These are phyloP conservation scores for Meyerozyma athensensis DNA, from an alignment of 1,139 yeast species.

Conservation along the genomic window DNA sequence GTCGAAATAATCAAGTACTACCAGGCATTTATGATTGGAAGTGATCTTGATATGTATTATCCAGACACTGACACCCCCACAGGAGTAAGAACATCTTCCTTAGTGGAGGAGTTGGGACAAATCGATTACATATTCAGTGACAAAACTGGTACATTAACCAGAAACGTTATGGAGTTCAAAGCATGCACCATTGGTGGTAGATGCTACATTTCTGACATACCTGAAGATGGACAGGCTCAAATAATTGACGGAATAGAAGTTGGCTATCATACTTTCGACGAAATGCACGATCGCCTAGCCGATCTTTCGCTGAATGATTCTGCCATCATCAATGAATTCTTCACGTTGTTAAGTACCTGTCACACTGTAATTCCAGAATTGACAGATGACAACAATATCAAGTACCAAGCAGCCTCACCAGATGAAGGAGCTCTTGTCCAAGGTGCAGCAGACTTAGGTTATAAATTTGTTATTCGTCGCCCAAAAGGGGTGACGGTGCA, in stretches of 20 bases:
- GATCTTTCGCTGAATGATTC: conserved; percentile 44
- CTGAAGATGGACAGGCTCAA: conserved; percentile 81
- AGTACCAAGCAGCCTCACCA: conserved; percentile 98
- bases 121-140: conserved; percentile 94
- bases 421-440: conserved; percentile 98
- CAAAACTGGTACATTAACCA: conserved; percentile 91
- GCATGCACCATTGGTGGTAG: conserved; percentile 92
- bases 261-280: conserved; percentile 73
- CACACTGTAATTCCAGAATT: conserved; percentile 97
- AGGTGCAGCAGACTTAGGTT: conserved; percentile 90
- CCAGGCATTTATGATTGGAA: conserved; percentile 90
- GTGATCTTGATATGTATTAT: conserved; percentile 90
- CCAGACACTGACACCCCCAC: conserved; percentile 90
- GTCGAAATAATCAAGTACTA: conserved; percentile 93
- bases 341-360: conserved; percentile 83
- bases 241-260: conserved; percentile 73
- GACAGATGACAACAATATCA: conserved; percentile 52
- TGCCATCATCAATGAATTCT: conserved; percentile 71
- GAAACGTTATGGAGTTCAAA: conserved; percentile 94
- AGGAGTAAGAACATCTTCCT: conserved; percentile 87
- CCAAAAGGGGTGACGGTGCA: conserved; percentile 79
- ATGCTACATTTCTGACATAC: conserved; percentile 83
- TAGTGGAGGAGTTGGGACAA: conserved; percentile 96
- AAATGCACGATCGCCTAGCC: conserved; percentile 49
- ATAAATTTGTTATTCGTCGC: conserved; percentile 74